Evolutionary conservation across 768 basidiomycete species (phyloP).

Genomic region (Mycena galericulata): DNA sequence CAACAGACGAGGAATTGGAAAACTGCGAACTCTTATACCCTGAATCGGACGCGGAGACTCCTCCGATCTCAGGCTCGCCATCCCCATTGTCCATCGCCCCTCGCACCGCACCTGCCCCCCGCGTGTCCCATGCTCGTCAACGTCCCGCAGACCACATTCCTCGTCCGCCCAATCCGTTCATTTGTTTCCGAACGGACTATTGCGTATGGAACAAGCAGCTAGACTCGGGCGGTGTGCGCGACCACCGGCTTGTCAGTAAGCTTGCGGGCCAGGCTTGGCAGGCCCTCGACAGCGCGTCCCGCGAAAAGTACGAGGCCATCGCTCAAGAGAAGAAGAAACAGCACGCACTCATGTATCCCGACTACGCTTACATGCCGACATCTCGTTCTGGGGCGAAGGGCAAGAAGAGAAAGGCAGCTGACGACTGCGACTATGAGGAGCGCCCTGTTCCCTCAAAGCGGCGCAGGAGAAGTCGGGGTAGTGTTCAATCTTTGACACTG

Average conservation of each 20-base stretch:
- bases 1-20: constrained; percentile 43
- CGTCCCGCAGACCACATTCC: constrained; percentile 62
- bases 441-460: constrained; percentile 39
- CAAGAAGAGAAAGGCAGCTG: constrained; percentile 52
- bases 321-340: constrained; percentile 31
- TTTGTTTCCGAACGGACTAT: constrained; percentile 75
- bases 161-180: constrained; percentile 83
- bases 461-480: constrained; percentile 8
- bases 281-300: constrained; percentile 52
- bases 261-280: constrained; percentile 76
- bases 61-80: neutral
- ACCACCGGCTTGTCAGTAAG: constrained; percentile 76
- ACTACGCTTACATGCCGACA: constrained; percentile 68
- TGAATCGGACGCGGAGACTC: constrained; percentile 10
- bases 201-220: constrained; percentile 63
- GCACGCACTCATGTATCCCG: constrained; percentile 62
- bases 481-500: too few species aligned
- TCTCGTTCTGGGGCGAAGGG: constrained; percentile 35
- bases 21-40: constrained; percentile 17
- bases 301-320: constrained; percentile 37
- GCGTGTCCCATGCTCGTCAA: constrained; percentile 37
- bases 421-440: constrained; percentile 50
- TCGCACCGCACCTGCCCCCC: constrained; percentile 13
- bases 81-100: constrained; percentile 2
- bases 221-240: constrained; percentile 62